phyloP scores from a whole-genome alignment of 2,329 filamentous ascomycete genomes.

The Dothideomycetidae sp. region DNA sequence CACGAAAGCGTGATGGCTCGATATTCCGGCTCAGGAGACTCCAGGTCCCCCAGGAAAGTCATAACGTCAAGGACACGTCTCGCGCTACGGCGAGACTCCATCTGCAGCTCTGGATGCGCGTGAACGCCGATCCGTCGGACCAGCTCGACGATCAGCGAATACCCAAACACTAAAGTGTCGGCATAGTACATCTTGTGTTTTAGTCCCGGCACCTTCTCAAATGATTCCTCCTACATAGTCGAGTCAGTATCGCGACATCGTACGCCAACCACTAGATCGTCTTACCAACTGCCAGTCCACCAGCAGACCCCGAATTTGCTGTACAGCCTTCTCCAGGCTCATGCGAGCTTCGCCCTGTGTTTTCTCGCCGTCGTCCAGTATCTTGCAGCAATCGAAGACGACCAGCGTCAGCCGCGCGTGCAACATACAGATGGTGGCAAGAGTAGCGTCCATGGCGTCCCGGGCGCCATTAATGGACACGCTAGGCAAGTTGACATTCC shows the following conservation, averaged over 20 bases:
- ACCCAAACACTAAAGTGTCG: conserved; percentile 1
- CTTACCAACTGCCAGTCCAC: conserved; percentile 5
- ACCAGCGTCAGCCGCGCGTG: neutral
- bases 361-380: conserved; percentile 1
- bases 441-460: conserved; percentile 1
- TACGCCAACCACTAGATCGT: neutral
- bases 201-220: neutral
- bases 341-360: conserved; percentile 1
- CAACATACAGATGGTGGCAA: conserved; percentile 3
- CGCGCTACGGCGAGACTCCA: neutral
- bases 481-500: conserved; percentile 4
- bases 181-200: conserved; percentile 4
- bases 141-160: conserved; percentile 5
- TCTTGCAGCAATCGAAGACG: neutral
- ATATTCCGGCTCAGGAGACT: neutral
- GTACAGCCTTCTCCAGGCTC: neutral
- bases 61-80: neutral
- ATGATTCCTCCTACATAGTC: conserved; percentile 4
- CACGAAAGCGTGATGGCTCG: neutral
- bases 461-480: neutral
- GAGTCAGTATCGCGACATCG: neutral
- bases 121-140: conserved; percentile 4
- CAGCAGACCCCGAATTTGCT: conserved; percentile 1
- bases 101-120: conserved; percentile 1
- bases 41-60: conserved; percentile 1